Conservation (phyloP, 2,329 filamentous ascomycete genomes). For the Apiospora hydei region DNA sequence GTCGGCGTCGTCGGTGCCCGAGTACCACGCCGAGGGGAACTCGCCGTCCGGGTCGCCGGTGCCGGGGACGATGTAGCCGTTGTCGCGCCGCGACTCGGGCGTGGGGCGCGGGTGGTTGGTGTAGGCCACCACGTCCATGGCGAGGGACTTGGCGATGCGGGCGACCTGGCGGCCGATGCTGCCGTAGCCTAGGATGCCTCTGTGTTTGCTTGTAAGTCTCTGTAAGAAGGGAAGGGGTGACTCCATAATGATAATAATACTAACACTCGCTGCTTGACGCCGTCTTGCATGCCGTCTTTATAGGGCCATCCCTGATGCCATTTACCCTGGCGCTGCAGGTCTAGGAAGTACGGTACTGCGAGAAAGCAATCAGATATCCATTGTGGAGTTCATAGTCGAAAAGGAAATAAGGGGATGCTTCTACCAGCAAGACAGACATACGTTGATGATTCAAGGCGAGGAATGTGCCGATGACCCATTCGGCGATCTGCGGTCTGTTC, state of each 20-base stretch:
- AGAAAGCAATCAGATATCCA: neutral
- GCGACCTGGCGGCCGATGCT: constrained; percentile 54
- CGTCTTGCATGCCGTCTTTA: constrained; percentile 51
- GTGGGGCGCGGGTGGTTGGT: constrained; percentile 69
- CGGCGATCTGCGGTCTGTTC: constrained; percentile 60
- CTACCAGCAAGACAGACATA: constrained; percentile 40
- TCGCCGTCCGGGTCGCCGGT: constrained; percentile 56
- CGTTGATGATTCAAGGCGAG: constrained; percentile 56
- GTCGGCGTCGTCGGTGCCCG: constrained; percentile 41
- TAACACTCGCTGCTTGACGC: constrained; percentile 58
- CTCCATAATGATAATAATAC: constrained; percentile 34
- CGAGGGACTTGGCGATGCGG: constrained; percentile 62
- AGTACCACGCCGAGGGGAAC: constrained; percentile 52
- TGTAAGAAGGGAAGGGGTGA: no score
- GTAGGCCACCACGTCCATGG: constrained; percentile 73
- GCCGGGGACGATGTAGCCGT: constrained; percentile 68
- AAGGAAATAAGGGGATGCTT: no score
- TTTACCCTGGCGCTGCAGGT: constrained; percentile 31
- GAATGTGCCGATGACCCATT: constrained; percentile 63
- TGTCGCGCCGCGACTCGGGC: constrained; percentile 64
- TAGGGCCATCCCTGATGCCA: constrained; percentile 48
- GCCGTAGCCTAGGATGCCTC: constrained; percentile 53
- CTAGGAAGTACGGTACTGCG: constrained; percentile 19
- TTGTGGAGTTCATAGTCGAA: no score
- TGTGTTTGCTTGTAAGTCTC: constrained; percentile 29